phyloP scores from a whole-genome alignment of 306 rosid genomes.

The Sicyos edulis region DNA sequence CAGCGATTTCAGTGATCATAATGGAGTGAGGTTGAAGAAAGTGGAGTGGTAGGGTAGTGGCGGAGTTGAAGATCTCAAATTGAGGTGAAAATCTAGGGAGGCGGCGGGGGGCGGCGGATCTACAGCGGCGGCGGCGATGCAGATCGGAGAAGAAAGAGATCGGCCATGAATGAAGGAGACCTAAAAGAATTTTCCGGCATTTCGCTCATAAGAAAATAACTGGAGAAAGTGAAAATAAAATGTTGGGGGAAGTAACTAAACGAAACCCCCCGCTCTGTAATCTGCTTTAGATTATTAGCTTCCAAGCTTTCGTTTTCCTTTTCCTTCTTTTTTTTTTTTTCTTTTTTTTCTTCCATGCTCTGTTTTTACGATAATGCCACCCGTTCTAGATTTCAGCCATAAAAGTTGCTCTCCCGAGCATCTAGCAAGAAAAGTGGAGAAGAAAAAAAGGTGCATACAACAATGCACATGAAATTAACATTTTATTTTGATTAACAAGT shows the following conservation, averaged over 20 bases:
- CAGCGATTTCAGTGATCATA: background rate
- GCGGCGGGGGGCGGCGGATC: slow-evolving; percentile 44
- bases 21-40: background rate
- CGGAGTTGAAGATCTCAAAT: slow-evolving; percentile 39
- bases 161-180: slow-evolving; percentile 36
- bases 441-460: no score
- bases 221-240: slow-evolving; percentile 25
- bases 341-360: slow-evolving; percentile 2
- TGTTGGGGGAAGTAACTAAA: background rate
- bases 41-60: slow-evolving; percentile 18
- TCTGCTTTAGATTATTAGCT: slow-evolving; percentile 27
- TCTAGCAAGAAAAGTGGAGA: no score
- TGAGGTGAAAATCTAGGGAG: slow-evolving; percentile 35
- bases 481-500: no score
- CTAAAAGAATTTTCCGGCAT: slow-evolving; percentile 21
- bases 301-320: slow-evolving; percentile 39
- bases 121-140: slow-evolving; percentile 39
- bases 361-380: slow-evolving; percentile 29
- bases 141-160: slow-evolving; percentile 38
- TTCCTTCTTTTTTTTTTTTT: background rate
- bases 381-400: background rate
- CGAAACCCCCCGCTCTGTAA: background rate
- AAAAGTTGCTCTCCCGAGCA: no score
- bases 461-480: no score
- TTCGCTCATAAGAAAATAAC: slow-evolving; percentile 30